These are phyloP conservation scores for Trichosporon asahii DNA, from an alignment of 1,284 basidiomycete genomes.

Conservation along the genomic window DNA sequence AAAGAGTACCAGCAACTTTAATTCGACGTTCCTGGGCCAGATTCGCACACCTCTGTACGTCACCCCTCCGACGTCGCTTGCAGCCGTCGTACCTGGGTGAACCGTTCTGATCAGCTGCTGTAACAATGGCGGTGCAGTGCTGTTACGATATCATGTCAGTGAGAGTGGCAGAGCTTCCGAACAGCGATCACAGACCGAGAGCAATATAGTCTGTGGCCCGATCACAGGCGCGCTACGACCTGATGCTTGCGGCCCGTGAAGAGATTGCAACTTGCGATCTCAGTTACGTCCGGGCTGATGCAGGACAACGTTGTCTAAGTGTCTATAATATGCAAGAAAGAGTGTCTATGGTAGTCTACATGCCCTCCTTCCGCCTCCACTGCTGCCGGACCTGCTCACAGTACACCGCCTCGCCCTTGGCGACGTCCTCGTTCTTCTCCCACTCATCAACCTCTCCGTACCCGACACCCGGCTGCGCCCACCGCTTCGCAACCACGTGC, in stretches of 20 bases:
- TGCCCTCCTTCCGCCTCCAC: constrained; percentile 30
- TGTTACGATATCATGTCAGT: background rate
- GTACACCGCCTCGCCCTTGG: constrained; percentile 25
- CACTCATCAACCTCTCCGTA: constrained; percentile 45
- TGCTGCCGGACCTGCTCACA: constrained; percentile 37
- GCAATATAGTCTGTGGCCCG: too few species aligned
- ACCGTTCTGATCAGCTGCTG: background rate
- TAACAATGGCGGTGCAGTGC: background rate
- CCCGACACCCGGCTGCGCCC: constrained; percentile 30
- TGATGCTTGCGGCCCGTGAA: too few species aligned
- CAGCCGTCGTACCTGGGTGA: background rate
- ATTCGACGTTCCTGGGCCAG: background rate
- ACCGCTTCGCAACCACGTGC: constrained; percentile 27
- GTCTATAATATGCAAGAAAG: too few species aligned
- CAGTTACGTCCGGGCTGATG: too few species aligned
- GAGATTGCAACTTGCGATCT: too few species aligned
- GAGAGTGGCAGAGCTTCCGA: too few species aligned
- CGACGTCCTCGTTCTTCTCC: constrained; percentile 31
- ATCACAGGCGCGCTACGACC: too few species aligned
- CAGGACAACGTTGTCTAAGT: too few species aligned
- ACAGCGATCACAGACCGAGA: too few species aligned
- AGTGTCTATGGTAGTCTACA: background rate
- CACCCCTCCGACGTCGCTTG: background rate
- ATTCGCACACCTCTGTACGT: background rate
- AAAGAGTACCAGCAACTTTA: background rate